Evolutionary conservation across 148 eudicot species (phyloP), one percentile per base, ranked within the genome.

Genomic region (Rhododendron molle): DNA sequence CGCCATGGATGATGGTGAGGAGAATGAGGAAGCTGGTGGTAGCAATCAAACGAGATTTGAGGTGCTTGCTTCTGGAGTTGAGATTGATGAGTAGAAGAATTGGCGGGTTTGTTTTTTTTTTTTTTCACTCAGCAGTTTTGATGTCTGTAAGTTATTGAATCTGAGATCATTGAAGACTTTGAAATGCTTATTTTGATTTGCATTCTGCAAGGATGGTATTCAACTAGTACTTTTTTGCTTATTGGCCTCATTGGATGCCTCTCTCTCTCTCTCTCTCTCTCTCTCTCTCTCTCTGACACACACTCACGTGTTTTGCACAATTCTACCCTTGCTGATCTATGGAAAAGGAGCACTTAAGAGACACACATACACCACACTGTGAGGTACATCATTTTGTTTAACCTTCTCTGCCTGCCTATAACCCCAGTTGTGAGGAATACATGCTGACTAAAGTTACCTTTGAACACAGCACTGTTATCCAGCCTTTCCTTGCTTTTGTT

Each of bases 1-100:
- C 34, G 87, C 89, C 28, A 91, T 91, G 93, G 91, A 86, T 30
- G 91, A 79, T n/a, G 93, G 88, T 50, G 93, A 92, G 36, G 97
- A 88, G 13, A 89, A 84, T 44, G 91, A 73, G 18, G 73, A 16
- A 38, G 86, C 43, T 73, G 88, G 86, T 78, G 52, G 52, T 23
- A 36, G 81, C 40, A 84, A 4, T 23, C 87, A 88, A 47, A 91
- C 92, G 82, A 90, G 87, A 82, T 91, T 94, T 47, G 93, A 89
- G 85, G 90, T 91, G 54, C 96, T 97, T 6, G 86, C 90, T 86
- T 85, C 91, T 67, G 93, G 88, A 26, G 82, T 88, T 3, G 87
- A 83, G 72, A 58, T 89, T 83, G 91, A 84, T 76, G 88, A 90
- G 36, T 91, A 86, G 87, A 49, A 36, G 40, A 3, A 50, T 15